These are phyloP conservation scores for Streptanthus diversifolius DNA, from an alignment of 345 rosid genomes.

Conservation along the genomic window DNA sequence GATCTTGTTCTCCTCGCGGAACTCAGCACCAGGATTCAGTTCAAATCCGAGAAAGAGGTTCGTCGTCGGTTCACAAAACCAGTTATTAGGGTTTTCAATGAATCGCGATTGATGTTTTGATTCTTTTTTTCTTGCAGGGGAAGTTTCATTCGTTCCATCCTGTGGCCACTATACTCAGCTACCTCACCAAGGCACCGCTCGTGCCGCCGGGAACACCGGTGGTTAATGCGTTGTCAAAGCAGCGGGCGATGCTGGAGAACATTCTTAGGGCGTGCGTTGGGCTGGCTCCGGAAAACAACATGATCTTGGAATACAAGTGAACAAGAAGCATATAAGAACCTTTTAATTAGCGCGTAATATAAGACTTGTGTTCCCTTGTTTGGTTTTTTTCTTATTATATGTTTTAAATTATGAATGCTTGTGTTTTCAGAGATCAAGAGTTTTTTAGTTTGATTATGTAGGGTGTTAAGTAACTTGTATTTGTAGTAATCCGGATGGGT, in stretches of 20 bases:
- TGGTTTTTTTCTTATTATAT: background rate
- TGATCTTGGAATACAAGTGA: slow-evolving; percentile 98
- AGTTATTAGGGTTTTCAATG: background rate
- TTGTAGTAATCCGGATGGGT: slow-evolving; percentile 19
- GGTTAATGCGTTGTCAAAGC: slow-evolving; percentile 94
- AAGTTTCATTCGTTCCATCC: slow-evolving; percentile 99
- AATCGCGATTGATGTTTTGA: background rate
- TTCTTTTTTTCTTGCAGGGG: slow-evolving; percentile 42
- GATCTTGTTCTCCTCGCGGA: slow-evolving; percentile 97
- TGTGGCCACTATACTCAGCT: slow-evolving; percentile 94
- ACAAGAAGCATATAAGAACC: slow-evolving; percentile 1
- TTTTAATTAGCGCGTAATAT: background rate
- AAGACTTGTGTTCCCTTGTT: slow-evolving; percentile 9
- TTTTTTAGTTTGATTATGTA: slow-evolving; percentile 24
- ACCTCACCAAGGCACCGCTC: slow-evolving; percentile 97
- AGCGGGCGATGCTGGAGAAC: slow-evolving; percentile 98
- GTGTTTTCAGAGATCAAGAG: slow-evolving; percentile 21
- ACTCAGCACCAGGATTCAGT: slow-evolving; percentile 91
- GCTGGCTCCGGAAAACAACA: slow-evolving; percentile 94
- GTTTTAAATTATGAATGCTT: slow-evolving; percentile 10
- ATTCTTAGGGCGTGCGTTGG: slow-evolving; percentile 94
- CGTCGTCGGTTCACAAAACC: slow-evolving; percentile 10
- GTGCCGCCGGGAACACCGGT: slow-evolving; percentile 97
- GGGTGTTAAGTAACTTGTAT: slow-evolving; percentile 7
- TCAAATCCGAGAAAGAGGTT: slow-evolving; percentile 92